Percentiles rank a stretch among this genome's conserved stretches.
phyloP scores from a whole-genome alignment of 345 rosid species.

The Lepidium aucheri region DNA sequence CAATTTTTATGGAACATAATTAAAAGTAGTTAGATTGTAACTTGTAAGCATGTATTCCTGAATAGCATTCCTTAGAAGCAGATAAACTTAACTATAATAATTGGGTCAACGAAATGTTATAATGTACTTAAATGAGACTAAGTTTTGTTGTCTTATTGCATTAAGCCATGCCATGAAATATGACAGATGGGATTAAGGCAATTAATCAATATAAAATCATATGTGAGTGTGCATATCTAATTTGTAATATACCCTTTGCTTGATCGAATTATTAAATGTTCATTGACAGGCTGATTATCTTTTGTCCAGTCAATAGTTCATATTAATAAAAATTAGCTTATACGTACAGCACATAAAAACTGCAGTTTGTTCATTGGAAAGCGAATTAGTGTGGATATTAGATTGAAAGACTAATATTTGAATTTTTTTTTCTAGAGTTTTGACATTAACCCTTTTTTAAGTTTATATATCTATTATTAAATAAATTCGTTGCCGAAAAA shows the following conservation, averaged over 20 bases:
- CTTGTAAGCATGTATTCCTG: constrained; percentile 25
- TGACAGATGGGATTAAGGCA: constrained; percentile 6
- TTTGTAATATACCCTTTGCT: neutral
- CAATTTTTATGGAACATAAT: neutral
- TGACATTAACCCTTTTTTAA: neutral
- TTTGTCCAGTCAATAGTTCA: neutral
- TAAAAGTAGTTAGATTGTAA: neutral
- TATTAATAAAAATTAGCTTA: neutral
- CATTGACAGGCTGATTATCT: constrained; percentile 8
- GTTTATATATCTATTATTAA: neutral
- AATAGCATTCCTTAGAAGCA: neutral
- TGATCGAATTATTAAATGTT: neutral
- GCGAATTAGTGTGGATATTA: neutral
- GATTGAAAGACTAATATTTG: neutral
- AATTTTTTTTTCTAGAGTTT: neutral
- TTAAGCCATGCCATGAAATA: constrained; percentile 21
- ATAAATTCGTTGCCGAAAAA: neutral
- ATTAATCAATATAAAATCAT: neutral
- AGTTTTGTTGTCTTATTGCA: constrained; percentile 12
- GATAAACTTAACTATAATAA: neutral
- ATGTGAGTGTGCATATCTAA: neutral
- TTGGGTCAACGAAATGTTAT: constrained; percentile 13
- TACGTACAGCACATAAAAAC: neutral
- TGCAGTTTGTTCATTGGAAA: neutral
- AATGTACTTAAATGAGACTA: neutral